Conservation (phyloP, 164 flowering plant genomes). For the Euptelea pleiosperma region DNA sequence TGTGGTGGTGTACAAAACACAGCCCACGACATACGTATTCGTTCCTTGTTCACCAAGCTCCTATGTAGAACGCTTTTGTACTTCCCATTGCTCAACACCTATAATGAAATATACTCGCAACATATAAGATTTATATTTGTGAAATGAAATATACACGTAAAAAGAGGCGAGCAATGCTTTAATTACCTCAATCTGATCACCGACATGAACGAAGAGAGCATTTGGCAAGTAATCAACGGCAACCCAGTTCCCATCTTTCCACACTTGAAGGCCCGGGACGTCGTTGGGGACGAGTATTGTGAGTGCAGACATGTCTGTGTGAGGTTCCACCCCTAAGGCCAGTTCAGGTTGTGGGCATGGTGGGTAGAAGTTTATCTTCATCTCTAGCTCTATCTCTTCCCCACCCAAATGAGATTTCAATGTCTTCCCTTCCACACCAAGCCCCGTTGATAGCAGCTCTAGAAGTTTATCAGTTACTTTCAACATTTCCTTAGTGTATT, state of each 20-base stretch:
- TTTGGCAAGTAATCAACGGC: conserved; percentile 33
- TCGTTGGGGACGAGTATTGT: conserved; percentile 46
- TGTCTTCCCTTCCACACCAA: conserved; percentile 35
- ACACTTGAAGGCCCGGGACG: conserved; percentile 48
- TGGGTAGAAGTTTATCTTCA: conserved; percentile 56
- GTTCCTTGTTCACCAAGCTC: conserved; percentile 50
- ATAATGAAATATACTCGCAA: not conserved
- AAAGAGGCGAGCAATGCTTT: not conserved
- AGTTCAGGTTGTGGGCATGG: conserved; percentile 61
- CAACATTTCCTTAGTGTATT: conserved; percentile 32
- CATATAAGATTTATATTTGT: not conserved
- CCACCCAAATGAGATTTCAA: conserved; percentile 31
- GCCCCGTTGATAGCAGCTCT: conserved; percentile 38
- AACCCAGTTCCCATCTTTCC: conserved; percentile 45
- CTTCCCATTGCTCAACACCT: conserved; percentile 58
- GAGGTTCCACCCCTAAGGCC: conserved; percentile 50
- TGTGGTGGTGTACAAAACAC: conserved; percentile 41
- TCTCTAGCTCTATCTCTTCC: conserved; percentile 34
- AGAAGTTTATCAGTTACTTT: conserved; percentile 29
- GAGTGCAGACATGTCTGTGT: conserved; percentile 50
- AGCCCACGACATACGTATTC: conserved; percentile 52
- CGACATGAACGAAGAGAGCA: conserved; percentile 42
- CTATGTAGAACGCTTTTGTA: conserved; percentile 54
- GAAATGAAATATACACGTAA: not conserved
- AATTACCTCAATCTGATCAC: conserved; percentile 61